These are phyloP conservation scores for Pilasporangium apinafurcum DNA, from an alignment of 352 stramenopile species.

Conservation along the genomic window DNA sequence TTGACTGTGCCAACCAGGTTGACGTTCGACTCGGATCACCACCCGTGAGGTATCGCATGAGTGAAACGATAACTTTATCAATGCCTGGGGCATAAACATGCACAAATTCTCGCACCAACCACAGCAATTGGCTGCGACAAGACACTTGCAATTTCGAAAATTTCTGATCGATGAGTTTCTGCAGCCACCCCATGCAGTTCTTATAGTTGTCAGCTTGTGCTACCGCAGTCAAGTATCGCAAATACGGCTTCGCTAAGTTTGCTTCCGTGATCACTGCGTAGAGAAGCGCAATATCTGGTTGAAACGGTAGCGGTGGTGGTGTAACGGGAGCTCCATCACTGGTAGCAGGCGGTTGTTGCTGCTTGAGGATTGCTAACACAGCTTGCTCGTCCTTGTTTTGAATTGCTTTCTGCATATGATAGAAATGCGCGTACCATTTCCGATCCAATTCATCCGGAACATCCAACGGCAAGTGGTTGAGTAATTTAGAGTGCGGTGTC, in stretches of 20 bases:
- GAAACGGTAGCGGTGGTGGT: conserved; percentile 40
- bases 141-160: conserved; percentile 73
- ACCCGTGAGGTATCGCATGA: conserved; percentile 67
- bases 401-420: conserved; percentile 81
- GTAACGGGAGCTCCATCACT: not conserved
- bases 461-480: conserved; percentile 71
- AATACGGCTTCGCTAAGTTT: conserved; percentile 62
- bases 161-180: conserved; percentile 80
- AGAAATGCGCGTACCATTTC: conserved; percentile 85
- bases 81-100: conserved; percentile 62
- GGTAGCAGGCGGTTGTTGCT: conserved; percentile 17
- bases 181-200: conserved; percentile 65
- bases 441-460: conserved; percentile 70
- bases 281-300: conserved; percentile 71
- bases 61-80: conserved; percentile 67
- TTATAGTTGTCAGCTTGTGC: conserved; percentile 61
- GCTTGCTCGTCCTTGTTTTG: conserved; percentile 60
- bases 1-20: conserved; percentile 70
- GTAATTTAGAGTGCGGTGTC: conserved; percentile 60
- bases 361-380: conserved; percentile 53
- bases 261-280: conserved; percentile 76
- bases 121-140: conserved; percentile 73
- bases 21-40: conserved; percentile 66
- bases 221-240: conserved; percentile 63
- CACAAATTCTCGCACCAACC: conserved; percentile 74